Conservation (phyloP, 129 eudicot species). For the Escallonia rubra region DNA sequence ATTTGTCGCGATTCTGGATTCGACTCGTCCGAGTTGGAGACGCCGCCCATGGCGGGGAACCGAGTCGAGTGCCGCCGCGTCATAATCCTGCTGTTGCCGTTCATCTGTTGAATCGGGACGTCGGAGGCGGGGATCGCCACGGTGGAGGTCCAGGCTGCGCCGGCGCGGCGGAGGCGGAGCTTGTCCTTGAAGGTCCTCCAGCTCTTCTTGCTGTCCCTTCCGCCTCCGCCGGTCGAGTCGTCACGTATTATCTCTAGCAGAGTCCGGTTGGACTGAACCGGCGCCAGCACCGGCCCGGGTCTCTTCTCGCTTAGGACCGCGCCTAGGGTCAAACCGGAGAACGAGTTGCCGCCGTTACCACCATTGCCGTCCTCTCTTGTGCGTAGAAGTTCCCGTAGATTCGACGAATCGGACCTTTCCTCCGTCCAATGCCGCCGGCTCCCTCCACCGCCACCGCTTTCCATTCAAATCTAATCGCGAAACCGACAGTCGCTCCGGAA, state of each 20-base stretch:
- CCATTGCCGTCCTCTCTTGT: constrained; percentile 10
- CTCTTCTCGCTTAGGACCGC: constrained; percentile 29
- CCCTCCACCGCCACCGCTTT: constrained; percentile 24
- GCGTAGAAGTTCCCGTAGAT: constrained; percentile 23
- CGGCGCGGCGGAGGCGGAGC: constrained; percentile 45
- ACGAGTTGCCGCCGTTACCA: neutral
- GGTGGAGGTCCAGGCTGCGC: constrained; percentile 41
- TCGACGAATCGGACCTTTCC: constrained; percentile 11
- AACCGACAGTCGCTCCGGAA: neutral
- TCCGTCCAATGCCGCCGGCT: constrained; percentile 13
- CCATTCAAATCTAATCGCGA: constrained; percentile 17
- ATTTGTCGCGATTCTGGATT: neutral
- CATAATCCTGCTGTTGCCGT: constrained; percentile 8
- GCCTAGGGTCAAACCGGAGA: constrained; percentile 36
- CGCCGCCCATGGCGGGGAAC: neutral
- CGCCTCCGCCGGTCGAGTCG: constrained; percentile 21
- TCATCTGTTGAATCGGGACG: constrained; percentile 20
- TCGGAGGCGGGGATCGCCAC: constrained; percentile 39
- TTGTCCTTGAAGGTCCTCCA: constrained; percentile 54
- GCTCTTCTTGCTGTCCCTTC: constrained; percentile 30
- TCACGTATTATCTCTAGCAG: constrained; percentile 59
- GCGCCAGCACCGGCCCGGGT: constrained; percentile 25
- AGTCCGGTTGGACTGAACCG: constrained; percentile 32
- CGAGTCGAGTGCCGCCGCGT: constrained; percentile 10
- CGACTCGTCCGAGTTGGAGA: neutral